A percentile compares a stretch with the other conserved stretches of the same genome.
phyloP scores from a whole-genome alignment of 73 alveolate genomes.

The Tetrahymena elliotti region DNA sequence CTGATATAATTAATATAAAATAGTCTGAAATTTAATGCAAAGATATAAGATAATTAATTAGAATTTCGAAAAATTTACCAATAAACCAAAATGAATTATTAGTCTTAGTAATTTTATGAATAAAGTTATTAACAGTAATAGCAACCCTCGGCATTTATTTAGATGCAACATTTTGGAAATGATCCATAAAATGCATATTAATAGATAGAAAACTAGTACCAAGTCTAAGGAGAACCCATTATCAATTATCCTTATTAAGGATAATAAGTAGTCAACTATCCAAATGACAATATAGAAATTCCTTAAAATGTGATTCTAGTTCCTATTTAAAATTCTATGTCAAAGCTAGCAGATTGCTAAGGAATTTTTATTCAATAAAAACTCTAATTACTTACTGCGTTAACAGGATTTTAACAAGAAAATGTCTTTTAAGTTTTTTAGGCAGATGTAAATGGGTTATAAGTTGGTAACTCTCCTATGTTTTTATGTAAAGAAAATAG shows the following conservation, averaged over 20 bases:
- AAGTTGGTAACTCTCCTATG: neutral
- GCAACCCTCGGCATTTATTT: neutral
- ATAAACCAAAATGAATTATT: neutral
- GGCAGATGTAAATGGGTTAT: neutral
- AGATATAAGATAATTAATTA: too few species aligned
- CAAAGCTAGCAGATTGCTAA: neutral
- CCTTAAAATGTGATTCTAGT: neutral
- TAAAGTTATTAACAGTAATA: too few species aligned
- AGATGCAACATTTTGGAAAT: neutral
- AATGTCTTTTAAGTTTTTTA: neutral
- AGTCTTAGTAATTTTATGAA: neutral
- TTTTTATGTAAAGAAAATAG: neutral
- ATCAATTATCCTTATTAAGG: neutral
- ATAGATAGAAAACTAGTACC: neutral
- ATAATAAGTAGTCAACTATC: neutral
- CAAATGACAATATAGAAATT: neutral
- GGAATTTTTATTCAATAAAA: neutral
- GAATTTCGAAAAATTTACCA: neutral
- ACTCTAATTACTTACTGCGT: neutral
- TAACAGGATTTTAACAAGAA: neutral
- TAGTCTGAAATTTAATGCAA: too few species aligned
- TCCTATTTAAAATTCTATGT: neutral
- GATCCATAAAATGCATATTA: neutral
- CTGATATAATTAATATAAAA: neutral
- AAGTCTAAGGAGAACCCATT: neutral